Evolutionary conservation across 495 filamentous ascomycete genomes (phyloP).

Genomic region (Podospora pseudoanserina): DNA sequence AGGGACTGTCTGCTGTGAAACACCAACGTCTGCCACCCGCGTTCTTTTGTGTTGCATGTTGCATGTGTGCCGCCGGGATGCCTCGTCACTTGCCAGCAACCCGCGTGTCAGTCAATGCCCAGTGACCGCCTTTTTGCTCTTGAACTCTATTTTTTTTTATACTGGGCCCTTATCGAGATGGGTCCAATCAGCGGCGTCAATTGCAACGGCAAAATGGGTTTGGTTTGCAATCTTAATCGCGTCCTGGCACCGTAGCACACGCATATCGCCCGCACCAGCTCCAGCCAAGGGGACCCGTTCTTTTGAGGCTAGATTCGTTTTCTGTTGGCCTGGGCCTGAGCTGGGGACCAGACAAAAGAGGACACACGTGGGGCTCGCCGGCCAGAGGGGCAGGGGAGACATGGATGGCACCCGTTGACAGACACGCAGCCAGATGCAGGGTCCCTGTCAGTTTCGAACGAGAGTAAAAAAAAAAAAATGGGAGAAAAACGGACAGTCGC

Average conservation of each 20-base stretch:
- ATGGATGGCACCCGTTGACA: background rate
- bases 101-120: background rate
- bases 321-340: background rate
- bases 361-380: conserved; percentile 6
- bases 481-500: conserved; percentile 10
- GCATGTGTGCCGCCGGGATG: background rate
- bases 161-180: background rate
- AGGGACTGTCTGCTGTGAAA: background rate
- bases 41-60: background rate
- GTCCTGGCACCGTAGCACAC: background rate
- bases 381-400: background rate
- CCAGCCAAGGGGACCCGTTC: background rate
- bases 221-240: background rate
- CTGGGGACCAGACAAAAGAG: background rate
- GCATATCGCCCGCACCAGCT: background rate
- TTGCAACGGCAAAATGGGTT: background rate
- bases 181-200: background rate
- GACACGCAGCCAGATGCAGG: background rate
- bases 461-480: background rate
- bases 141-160: background rate
- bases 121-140: background rate
- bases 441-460: background rate
- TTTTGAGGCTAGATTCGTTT: background rate
- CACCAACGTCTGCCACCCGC: background rate
- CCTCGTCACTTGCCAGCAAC: background rate